Evolutionary conservation across 441 rosid species (phyloP).

Genomic region (Brassica balearica): DNA sequence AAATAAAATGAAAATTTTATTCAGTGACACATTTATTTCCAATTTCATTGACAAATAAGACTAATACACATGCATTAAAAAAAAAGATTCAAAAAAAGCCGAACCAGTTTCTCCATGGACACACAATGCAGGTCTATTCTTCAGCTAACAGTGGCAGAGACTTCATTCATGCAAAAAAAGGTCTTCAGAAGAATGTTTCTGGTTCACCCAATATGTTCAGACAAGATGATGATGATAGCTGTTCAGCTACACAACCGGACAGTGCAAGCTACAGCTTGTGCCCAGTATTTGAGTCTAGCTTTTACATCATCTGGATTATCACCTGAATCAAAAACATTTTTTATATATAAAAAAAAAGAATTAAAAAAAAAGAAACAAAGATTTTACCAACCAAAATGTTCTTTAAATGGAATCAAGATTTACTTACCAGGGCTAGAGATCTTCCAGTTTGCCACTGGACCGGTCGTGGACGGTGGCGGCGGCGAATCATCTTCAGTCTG

Average conservation of each 20-base stretch:
- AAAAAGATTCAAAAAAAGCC: slow-evolving; percentile 16
- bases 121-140: slow-evolving; percentile 32
- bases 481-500: slow-evolving; percentile 29
- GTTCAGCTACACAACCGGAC: slow-evolving; percentile 68
- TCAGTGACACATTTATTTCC: slow-evolving; percentile 28
- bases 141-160: slow-evolving; percentile 41
- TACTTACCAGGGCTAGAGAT: slow-evolving; percentile 87
- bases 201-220: slow-evolving; percentile 18
- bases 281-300: slow-evolving; percentile 95
- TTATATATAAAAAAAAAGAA: no score
- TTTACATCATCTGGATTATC: slow-evolving; percentile 95
- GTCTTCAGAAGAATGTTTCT: neutral
- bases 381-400: neutral
- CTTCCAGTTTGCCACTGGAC: slow-evolving; percentile 82
- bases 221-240: slow-evolving; percentile 4
- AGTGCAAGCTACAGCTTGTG: slow-evolving; percentile 65
- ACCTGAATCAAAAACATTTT: slow-evolving; percentile 48
- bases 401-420: neutral
- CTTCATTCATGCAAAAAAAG: slow-evolving; percentile 35
- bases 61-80: slow-evolving; percentile 23
- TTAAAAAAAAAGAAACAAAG: no score
- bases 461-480: slow-evolving; percentile 47
- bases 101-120: slow-evolving; percentile 33
- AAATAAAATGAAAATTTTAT: neutral
- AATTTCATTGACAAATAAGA: neutral